phyloP scores from a whole-genome alignment of 768 basidiomycete species.

The Cantharellus anzutake region DNA sequence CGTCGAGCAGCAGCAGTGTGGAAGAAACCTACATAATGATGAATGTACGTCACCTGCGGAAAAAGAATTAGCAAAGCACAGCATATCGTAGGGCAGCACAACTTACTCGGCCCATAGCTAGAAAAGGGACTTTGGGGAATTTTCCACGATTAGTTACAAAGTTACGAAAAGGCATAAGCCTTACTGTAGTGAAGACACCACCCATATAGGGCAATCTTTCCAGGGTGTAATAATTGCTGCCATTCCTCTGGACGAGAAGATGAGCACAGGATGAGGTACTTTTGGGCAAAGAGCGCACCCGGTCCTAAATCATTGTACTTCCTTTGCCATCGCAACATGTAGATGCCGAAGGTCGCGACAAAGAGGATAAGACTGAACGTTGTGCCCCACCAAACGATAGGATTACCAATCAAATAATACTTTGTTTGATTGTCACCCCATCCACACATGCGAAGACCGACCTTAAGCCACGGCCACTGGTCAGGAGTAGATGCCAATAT shows the following conservation, averaged over 20 bases:
- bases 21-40: conserved; percentile 64
- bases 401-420: conserved; percentile 88
- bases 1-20: not conserved
- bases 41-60: conserved; percentile 50
- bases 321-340: conserved; percentile 67
- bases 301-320: conserved; percentile 84
- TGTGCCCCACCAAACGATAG: conserved; percentile 79
- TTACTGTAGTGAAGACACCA: conserved; percentile 83
- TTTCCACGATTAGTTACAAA: not conserved
- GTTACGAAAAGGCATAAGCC: conserved; percentile 13
- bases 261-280: not conserved
- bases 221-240: conserved; percentile 87
- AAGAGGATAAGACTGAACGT: conserved; percentile 42
- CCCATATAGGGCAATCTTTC: conserved; percentile 78
- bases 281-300: conserved; percentile 27
- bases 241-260: conserved; percentile 45
- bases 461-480: conserved; percentile 84
- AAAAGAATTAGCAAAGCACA: not conserved
- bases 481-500: conserved; percentile 82
- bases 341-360: conserved; percentile 35
- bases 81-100: not conserved
- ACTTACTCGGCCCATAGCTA: conserved; percentile 85
- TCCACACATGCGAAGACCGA: conserved; percentile 93
- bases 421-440: conserved; percentile 80
- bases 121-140: conserved; percentile 56